phyloP scores from a whole-genome alignment of 2,329 filamentous ascomycete genomes.

The Pestalotiopsis sp. region DNA sequence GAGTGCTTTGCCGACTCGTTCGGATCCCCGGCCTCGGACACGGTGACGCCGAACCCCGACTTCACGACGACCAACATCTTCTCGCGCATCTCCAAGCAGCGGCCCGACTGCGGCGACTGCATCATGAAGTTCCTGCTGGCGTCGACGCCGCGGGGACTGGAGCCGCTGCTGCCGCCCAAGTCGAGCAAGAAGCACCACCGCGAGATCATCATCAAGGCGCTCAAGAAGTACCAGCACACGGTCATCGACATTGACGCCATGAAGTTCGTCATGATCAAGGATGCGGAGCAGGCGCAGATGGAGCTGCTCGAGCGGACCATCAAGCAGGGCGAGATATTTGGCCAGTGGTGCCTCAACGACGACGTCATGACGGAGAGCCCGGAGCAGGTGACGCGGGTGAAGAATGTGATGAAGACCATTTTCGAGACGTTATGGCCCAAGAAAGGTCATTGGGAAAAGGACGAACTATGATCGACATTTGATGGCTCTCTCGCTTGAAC shows the following conservation, averaged over 20 bases:
- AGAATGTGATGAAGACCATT: slow-evolving; percentile 32
- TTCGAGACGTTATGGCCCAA: slow-evolving; percentile 33
- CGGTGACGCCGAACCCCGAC: slow-evolving; percentile 31
- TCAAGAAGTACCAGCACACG: slow-evolving; percentile 41
- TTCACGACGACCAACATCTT: slow-evolving; percentile 40
- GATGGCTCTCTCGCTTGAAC: background rate
- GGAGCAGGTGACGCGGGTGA: slow-evolving; percentile 32
- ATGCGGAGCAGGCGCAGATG: slow-evolving; percentile 40
- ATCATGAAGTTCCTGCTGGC: slow-evolving; percentile 40
- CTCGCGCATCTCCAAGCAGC: slow-evolving; percentile 35
- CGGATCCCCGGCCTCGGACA: slow-evolving; percentile 34
- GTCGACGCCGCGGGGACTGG: slow-evolving; percentile 32
- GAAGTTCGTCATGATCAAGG: slow-evolving; percentile 42
- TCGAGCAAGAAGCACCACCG: slow-evolving; percentile 30
- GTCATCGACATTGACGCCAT: slow-evolving; percentile 39
- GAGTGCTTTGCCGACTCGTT: slow-evolving; percentile 43
- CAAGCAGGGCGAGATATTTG: slow-evolving; percentile 31
- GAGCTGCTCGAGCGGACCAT: slow-evolving; percentile 36
- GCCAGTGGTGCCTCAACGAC: slow-evolving; percentile 43
- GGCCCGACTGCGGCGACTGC: slow-evolving; percentile 41
- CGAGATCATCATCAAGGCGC: slow-evolving; percentile 34
- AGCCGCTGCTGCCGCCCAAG: slow-evolving; percentile 34
- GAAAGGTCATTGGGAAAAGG: slow-evolving; percentile 23
- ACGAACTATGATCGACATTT: slow-evolving; percentile 9
- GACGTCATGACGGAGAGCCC: slow-evolving; percentile 39